phyloP scores from a whole-genome alignment of 768 basidiomycete species.

The Tricholoma furcatifolium region DNA sequence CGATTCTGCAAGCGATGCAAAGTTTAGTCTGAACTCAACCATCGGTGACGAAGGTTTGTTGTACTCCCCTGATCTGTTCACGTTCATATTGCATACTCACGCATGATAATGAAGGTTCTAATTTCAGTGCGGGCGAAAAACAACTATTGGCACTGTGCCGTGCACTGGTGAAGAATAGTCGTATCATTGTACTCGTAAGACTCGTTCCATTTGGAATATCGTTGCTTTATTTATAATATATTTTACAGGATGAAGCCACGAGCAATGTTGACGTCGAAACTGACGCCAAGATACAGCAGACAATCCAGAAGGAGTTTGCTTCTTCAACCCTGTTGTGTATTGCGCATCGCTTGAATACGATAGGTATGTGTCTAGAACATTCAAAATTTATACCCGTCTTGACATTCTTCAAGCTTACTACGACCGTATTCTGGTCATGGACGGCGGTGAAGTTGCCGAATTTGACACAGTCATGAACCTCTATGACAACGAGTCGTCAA shows the following conservation, averaged over 20 bases:
- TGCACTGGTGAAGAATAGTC: conserved; percentile 60
- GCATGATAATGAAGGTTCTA: conserved; percentile 40
- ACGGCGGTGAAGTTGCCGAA: conserved; percentile 64
- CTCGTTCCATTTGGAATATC: neutral
- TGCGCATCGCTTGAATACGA: conserved; percentile 58
- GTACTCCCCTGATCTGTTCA: neutral
- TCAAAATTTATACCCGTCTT: conserved; percentile 1
- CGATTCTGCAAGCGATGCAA: conserved; percentile 50
- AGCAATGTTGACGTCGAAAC: conserved; percentile 63
- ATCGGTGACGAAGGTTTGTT: conserved; percentile 62
- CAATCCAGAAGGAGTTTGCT: conserved; percentile 62
- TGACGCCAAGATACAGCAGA: conserved; percentile 58
- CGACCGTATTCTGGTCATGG: conserved; percentile 73
- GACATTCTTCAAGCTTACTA: conserved; percentile 45
- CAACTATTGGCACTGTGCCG: conserved; percentile 63
- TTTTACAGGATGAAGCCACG: conserved; percentile 59
- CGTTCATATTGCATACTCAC: neutral
- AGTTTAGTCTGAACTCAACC: conserved; percentile 62
- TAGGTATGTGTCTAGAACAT: conserved; percentile 32
- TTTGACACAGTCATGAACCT: conserved; percentile 72
- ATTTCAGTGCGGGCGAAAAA: conserved; percentile 66
- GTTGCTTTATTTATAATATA: no score
- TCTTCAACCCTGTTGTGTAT: conserved; percentile 54
- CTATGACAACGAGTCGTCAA: conserved; percentile 57
- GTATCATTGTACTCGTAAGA: conserved; percentile 55